Evolutionary conservation across 148 eudicot species (phyloP).

Genomic region (Camellia granthamiana): DNA sequence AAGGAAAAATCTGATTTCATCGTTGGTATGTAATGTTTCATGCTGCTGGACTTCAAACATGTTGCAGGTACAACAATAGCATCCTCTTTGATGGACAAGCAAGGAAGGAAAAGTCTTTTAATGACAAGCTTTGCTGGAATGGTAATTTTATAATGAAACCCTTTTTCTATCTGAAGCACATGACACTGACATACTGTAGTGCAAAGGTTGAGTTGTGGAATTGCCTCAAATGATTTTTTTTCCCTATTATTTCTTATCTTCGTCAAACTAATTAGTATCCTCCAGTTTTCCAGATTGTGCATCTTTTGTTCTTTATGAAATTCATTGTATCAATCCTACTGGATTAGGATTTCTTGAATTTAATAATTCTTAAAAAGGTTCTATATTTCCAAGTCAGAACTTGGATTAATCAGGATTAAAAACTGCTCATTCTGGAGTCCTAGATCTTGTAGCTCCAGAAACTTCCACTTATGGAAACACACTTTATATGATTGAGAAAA

Average conservation of each 20-base stretch:
- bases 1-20: slow-evolving; percentile 9
- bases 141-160: slow-evolving; percentile 35
- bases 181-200: background rate
- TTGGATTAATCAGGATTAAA: background rate
- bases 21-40: background rate
- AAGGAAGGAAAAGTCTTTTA: slow-evolving; percentile 94
- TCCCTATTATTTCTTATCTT: background rate
- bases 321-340: background rate
- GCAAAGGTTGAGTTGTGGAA: background rate
- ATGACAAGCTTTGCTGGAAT: slow-evolving; percentile 91
- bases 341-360: background rate
- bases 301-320: background rate
- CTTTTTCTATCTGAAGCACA: slow-evolving; percentile 6
- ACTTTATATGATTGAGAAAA: background rate
- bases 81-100: slow-evolving; percentile 87
- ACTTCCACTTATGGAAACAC: too few species aligned
- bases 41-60: slow-evolving; percentile 16
- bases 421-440: background rate
- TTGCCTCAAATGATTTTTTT: background rate
- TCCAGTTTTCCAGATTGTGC: background rate
- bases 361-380: background rate
- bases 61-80: slow-evolving; percentile 79
- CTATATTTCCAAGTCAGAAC: background rate
- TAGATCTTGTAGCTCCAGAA: background rate
- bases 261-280: background rate